Evolutionary conservation across 495 filamentous ascomycete genomes (phyloP), one percentile per base, ranked within the genome.

Genomic region (Aspergillus hancockii): DNA sequence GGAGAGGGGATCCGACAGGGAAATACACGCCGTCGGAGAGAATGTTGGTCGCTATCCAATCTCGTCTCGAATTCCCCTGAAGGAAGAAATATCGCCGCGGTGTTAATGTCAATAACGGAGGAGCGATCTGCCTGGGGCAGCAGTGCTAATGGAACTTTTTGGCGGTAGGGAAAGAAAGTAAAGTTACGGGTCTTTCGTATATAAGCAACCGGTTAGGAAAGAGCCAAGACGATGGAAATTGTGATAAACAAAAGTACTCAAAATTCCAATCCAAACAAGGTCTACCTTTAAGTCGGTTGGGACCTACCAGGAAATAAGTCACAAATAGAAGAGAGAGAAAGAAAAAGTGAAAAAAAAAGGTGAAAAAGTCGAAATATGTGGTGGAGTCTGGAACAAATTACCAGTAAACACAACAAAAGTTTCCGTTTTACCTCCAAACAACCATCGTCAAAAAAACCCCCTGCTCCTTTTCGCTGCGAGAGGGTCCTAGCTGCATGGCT

Each of bases 381-480:
- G 49, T 51, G 49, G 49, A 52, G 43, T n/a, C 43, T 23, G 13
- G 43, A 21, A 47, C 19, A 47, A 47, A 47, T 47, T 47, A 47
- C 18, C 12, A 21, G 52, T 54, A 54, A 54, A 54, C 52, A 47
- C 40, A 43, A 43, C 40, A 47, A 10, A 47, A 47, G 8, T 8
- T 5, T 21, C 7, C 21, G n/a, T 30, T 47, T 46, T 46, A 56
- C 54, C 30, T 51, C 52, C 32, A 40, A 56, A 56, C 34, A 41
- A 41, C 38, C 25, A 43, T 45, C 53, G 30, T 28, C 38, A 34
- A 60, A 49, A 38, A 55, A 54, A 49, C 64, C 64, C 64, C 64
- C 55, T 57, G 61, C 64, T 67, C 64, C 64, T 67, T 67, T 67
- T 67, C 56, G 21, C 43, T 47, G 43, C 43, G 43, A 47, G 43